phyloP scores from a whole-genome alignment of 805 yeast species.

The Candida sakaeoensis region DNA sequence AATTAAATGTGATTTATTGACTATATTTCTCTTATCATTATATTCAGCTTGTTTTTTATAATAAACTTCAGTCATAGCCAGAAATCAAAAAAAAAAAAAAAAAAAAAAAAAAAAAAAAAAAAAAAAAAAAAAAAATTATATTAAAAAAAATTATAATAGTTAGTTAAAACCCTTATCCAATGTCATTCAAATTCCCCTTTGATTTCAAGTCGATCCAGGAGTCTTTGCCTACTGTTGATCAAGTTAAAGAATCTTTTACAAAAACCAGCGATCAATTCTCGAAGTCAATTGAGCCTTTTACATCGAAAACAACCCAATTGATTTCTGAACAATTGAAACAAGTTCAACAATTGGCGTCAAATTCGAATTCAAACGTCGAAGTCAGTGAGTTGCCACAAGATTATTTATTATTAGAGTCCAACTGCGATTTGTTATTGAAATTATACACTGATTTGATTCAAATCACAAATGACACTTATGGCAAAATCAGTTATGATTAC shows the following conservation, averaged over 20 bases:
- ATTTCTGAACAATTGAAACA: conserved; percentile 61
- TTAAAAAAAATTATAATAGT: neutral
- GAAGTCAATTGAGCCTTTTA: conserved; percentile 47
- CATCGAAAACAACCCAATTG: conserved; percentile 56
- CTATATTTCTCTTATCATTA: conserved; percentile 25
- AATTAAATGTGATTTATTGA: conserved; percentile 31
- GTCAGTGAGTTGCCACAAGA: conserved; percentile 73
- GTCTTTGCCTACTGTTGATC: conserved; percentile 38
- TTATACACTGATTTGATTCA: conserved; percentile 51
- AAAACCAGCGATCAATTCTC: conserved; percentile 43
- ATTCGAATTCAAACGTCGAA: conserved; percentile 43
- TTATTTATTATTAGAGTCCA: conserved; percentile 62
- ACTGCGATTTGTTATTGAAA: conserved; percentile 60
- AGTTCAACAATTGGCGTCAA: conserved; percentile 35
- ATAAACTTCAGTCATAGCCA: neutral
- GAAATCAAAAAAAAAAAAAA: neutral
- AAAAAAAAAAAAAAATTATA: too few species aligned
- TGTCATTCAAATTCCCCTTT: conserved; percentile 41
- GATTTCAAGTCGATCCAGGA: conserved; percentile 39
- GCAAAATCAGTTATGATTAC: conserved; percentile 73
- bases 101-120: too few species aligned
- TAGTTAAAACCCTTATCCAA: conserved; percentile 9
- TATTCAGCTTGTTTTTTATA: conserved; percentile 19
- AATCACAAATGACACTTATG: conserved; percentile 53
- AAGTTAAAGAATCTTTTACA: conserved; percentile 33